Evolutionary conservation across 2,329 filamentous ascomycete genomes (phyloP).

Genomic region (Talaromyces funiculosus): DNA sequence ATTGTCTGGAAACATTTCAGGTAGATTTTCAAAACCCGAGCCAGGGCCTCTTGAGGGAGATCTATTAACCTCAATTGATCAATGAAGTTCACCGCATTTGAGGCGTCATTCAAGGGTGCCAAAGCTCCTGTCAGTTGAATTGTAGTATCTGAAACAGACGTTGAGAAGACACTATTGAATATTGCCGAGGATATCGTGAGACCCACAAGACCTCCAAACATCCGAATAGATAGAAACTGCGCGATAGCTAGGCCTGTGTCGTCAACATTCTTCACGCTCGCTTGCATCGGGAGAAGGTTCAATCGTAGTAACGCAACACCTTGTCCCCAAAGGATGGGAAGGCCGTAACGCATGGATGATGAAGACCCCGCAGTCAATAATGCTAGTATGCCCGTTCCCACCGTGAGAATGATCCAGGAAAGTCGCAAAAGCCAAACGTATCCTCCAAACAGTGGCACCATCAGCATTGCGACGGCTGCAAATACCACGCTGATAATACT

Average conservation of each 20-base stretch:
- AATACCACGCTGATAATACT: slow-evolving; percentile 2
- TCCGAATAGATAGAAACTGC: not conserved
- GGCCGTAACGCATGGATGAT: not conserved
- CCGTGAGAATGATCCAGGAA: not conserved
- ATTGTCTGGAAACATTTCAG: not conserved
- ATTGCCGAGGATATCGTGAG: not conserved
- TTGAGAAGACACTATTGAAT: not conserved
- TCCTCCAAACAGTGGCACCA: slow-evolving; percentile 1
- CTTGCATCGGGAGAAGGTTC: not conserved
- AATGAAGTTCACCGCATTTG: slow-evolving; percentile 4
- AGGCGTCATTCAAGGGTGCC: not conserved
- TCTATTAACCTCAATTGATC: not conserved
- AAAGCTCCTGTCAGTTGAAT: not conserved
- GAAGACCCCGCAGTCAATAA: not conserved
- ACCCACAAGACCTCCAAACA: not conserved
- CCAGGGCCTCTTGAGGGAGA: not conserved
- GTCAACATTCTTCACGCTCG: not conserved
- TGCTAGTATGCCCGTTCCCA: slow-evolving; percentile 1
- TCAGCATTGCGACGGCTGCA: slow-evolving; percentile 1
- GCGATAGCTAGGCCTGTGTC: not conserved
- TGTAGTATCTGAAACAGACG: not conserved
- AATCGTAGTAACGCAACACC: slow-evolving; percentile 1
- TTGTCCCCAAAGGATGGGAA: slow-evolving; percentile 1
- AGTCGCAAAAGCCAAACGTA: not conserved
- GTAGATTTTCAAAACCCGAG: not conserved